Conservation (phyloP, 805 yeast species). For the Candida railenensis region DNA sequence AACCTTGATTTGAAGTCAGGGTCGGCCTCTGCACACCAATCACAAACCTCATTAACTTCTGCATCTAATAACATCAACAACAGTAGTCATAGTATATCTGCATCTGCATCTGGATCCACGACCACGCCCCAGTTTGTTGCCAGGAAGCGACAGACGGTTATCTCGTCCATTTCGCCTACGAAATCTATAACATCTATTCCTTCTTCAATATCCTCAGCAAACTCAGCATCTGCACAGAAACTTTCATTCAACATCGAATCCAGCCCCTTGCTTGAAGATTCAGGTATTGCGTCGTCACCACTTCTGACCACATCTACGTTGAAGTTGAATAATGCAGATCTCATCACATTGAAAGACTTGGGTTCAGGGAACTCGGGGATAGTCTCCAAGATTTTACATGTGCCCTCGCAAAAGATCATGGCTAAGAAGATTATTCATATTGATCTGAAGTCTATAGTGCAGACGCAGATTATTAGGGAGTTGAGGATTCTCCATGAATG, state of each 20-base stretch:
- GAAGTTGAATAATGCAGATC: conserved; percentile 50
- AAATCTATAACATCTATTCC: conserved; percentile 26
- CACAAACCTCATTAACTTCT: too few species aligned
- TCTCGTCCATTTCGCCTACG: conserved; percentile 43
- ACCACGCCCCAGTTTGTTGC: conserved; percentile 5
- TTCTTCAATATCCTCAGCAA: conserved; percentile 19
- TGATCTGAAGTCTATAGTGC: conserved; percentile 75
- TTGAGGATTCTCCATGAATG: conserved; percentile 89
- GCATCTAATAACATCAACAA: conserved; percentile 1
- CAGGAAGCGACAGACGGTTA: conserved; percentile 40
- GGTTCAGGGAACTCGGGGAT: conserved; percentile 96
- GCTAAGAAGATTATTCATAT: conserved; percentile 87
- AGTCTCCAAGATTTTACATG: conserved; percentile 83
- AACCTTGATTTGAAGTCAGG: conserved; percentile 17
- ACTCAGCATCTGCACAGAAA: conserved; percentile 13
- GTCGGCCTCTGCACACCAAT: not conserved
- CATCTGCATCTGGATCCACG: not conserved
- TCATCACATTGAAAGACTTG: conserved; percentile 69
- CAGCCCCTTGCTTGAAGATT: conserved; percentile 7
- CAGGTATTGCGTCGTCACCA: conserved; percentile 21
- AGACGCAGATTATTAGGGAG: conserved; percentile 84
- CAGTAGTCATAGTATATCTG: conserved; percentile 1
- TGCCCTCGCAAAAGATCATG: conserved; percentile 84
- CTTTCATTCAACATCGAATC: conserved; percentile 8
- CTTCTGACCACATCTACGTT: conserved; percentile 32